Evolutionary conservation across 352 stramenopile genomes (phyloP), one percentile per base, ranked within the genome.

Genomic region (Blastocystis sp.): DNA sequence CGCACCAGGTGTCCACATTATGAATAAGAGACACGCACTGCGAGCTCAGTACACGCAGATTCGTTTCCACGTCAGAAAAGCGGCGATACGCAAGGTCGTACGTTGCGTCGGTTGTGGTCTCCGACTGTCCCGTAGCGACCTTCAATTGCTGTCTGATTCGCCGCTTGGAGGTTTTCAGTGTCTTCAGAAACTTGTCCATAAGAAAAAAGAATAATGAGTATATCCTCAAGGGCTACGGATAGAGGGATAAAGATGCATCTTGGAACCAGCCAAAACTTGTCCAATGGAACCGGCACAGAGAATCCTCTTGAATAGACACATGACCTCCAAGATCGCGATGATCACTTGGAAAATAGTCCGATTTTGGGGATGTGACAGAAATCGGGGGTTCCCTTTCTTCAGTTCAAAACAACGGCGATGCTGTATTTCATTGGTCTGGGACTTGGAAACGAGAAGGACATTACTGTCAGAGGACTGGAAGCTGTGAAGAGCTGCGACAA

Each of bases 361-460:
- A n/a, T n/a, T n/a, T n/a, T n/a, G n/a, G n/a, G n/a, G n/a, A n/a
- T n/a, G n/a, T n/a, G n/a, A n/a, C n/a, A n/a, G n/a, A n/a, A n/a
- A n/a, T n/a, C n/a, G n/a, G n/a, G n/a, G n/a, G n/a, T n/a, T n/a
- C 32, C 14, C 38, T 8, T n/a, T 53, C 24, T 42, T 56, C 21
- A 0, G 4, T 21, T 40, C 8, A 71, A 27, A 71, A 65, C 4
- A 27, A 81, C 16, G 29, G 94, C 94, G 91, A 91, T 98, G 69
- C 91, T 99, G 0, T 99, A 97, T 88, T 92, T 99, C 46, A 94
- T 99, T 75, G 96, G 96, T 18, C 87, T 99, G 24, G 96, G 96
- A 36, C 91, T 99, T 32, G 93, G 95, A 73, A 94, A 98, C 90
- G 94, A 98, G 89, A 96, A 97, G 87, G 96, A 99, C 89, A 97